Conservation (phyloP, 768 basidiomycete species). For the Termitomyces sp. region DNA sequence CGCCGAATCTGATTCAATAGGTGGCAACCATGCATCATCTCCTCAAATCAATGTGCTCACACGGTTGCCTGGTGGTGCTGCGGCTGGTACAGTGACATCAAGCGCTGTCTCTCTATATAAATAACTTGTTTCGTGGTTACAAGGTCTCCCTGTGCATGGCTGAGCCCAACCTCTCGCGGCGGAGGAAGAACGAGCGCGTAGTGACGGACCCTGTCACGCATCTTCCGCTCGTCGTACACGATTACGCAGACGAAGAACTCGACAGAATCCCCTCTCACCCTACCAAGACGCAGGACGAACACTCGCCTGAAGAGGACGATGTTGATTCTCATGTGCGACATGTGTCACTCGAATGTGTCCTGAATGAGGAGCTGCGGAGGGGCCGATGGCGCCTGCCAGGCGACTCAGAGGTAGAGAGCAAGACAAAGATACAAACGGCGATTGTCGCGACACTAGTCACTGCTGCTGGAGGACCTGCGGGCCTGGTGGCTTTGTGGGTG, state of each 20-base stretch:
- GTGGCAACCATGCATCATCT: neutral
- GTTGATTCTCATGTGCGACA: conserved; percentile 19
- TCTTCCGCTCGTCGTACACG: conserved; percentile 28
- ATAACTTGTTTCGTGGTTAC: neutral
- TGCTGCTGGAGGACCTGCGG: conserved; percentile 20
- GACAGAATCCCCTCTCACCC: conserved; percentile 27
- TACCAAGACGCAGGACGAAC: conserved; percentile 13
- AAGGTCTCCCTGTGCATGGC: neutral
- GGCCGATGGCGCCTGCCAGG: conserved; percentile 30
- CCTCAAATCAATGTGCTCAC: neutral
- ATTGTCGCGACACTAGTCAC: conserved; percentile 25
- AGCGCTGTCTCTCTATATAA: neutral
- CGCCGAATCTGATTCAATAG: neutral
- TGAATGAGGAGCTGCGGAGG: conserved; percentile 23
- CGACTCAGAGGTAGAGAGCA: conserved; percentile 21
- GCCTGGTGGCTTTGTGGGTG: conserved; percentile 18
- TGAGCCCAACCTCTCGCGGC: neutral
- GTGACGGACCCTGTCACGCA: conserved; percentile 40
- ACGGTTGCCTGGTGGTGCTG: neutral
- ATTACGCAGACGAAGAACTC: conserved; percentile 29
- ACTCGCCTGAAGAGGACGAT: conserved; percentile 7
- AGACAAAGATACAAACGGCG: conserved; percentile 24
- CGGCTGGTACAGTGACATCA: neutral
- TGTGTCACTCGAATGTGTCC: conserved; percentile 21
- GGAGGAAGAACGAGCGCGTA: conserved; percentile 18